These are phyloP conservation scores for Zymoseptoria brevis DNA, from an alignment of 2,329 filamentous ascomycete species.

Conservation along the genomic window DNA sequence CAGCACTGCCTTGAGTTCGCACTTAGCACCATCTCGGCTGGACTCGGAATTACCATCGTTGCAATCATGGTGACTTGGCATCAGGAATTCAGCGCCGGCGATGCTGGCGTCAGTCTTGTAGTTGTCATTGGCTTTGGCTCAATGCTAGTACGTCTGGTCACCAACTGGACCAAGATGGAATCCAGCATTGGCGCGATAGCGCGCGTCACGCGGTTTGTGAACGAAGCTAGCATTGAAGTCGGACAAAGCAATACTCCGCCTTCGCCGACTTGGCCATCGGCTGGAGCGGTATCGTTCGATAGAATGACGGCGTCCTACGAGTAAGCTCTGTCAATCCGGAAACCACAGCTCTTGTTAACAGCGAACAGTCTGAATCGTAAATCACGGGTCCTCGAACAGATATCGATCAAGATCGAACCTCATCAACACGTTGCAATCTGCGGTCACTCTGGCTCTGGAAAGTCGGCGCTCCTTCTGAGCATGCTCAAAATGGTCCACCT, in stretches of 20 bases:
- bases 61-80: neutral
- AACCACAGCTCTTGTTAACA: neutral
- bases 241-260: neutral
- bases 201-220: neutral
- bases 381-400: constrained; percentile 16
- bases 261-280: neutral
- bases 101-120: neutral
- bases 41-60: neutral
- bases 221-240: neutral
- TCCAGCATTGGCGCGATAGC: constrained; percentile 1
- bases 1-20: constrained; percentile 40
- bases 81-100: neutral
- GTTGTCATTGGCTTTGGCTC: neutral
- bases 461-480: constrained; percentile 35
- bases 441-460: constrained; percentile 33
- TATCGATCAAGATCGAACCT: constrained; percentile 24
- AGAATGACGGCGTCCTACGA: neutral
- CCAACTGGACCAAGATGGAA: constrained; percentile 3
- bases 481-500: constrained; percentile 36
- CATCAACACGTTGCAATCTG: constrained; percentile 31
- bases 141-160: neutral
- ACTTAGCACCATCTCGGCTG: constrained; percentile 27
- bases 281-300: neutral
- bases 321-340: neutral
- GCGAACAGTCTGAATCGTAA: too few relatives aligned